Base-by-base conservation (phyloP, 1,139 yeast genomes). In the Scheffersomyces quercinus region DNA sequence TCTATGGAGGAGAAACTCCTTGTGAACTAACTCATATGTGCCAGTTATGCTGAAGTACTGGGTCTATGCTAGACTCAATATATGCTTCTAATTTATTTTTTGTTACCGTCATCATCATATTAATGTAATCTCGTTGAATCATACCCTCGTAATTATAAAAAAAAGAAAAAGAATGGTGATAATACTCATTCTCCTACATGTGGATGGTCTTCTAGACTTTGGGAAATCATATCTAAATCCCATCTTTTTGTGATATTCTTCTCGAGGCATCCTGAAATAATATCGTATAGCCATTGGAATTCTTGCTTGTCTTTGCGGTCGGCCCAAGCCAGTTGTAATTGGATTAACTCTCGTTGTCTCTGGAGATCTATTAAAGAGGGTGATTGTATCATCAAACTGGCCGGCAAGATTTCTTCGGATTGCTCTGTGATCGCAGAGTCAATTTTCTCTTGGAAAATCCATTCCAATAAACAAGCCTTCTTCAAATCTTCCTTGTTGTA, bases 181-280 rank as follows among this genome's bases (percentile, higher is more conserved):
- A 16, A 20, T 8, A 20, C 26, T 6, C 8, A 20, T 20, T 20
- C 26, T 5, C 26, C 26, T 20, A 20, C 26, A 20, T 20, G 26
- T 5, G 35, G 16, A 15, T 32, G 39, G 28, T 16, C 24, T n/a
- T 40, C 44, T 28, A 48, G 41, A n/a, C 44, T 26, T 32, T 54
- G 54, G 36, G 53, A 41, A 28, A 77, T 62, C 58, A 60, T 64
- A 34, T 71, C 69, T 44, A 82, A 67, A 51, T 70, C 77, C 69
- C 79, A 70, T 43, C 91, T 66, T 44, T 70, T 65, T 14, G 75
- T 74, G 35, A 78, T 68, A 51, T 83, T 77, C 43, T 62, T 65
- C 28, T 73, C 75, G 53, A 85, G 67, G 51, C 89, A 82, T 15
- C 85, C 85, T 32, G 60, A 55, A 3, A 84, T 70, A 7, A 80